Evolutionary conservation across 129 eudicot species (phyloP).

Genomic region (Calendula officinalis): DNA sequence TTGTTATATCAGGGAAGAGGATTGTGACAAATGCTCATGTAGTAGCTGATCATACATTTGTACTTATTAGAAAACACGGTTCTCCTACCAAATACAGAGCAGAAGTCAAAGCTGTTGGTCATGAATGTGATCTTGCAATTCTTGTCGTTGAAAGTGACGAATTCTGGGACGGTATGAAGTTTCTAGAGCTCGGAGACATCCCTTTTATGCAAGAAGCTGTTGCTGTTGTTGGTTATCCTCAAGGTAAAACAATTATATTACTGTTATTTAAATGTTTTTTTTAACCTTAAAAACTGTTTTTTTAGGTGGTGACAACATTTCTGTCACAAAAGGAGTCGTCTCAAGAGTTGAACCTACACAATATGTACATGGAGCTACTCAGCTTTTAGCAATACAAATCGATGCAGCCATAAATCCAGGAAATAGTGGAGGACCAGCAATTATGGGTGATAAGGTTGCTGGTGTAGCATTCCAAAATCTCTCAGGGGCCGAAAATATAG

Average conservation of each 20-base stretch:
- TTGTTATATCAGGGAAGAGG: conserved; percentile 87
- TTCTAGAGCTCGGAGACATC: conserved; percentile 82
- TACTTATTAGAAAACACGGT: conserved; percentile 94
- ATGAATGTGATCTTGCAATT: conserved; percentile 96
- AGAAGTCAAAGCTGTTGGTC: conserved; percentile 86
- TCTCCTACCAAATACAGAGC: conserved; percentile 93
- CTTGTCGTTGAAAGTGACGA: conserved; percentile 78
- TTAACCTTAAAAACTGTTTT: conserved; percentile 21
- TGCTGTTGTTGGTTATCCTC: conserved; percentile 98
- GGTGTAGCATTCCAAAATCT: conserved; percentile 99
- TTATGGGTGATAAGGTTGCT: conserved; percentile 96
- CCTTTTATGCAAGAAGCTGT: conserved; percentile 95
- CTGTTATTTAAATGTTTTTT: neutral
- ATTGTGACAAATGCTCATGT: conserved; percentile 98
- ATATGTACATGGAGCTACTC: conserved; percentile 95
- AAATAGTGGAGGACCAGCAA: conserved; percentile 99
- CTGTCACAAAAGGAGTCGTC: conserved; percentile 98
- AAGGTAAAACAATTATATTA: conserved; percentile 51
- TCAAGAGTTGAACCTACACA: conserved; percentile 99
- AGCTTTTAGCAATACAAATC: conserved; percentile 88
- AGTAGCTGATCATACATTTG: conserved; percentile 96
- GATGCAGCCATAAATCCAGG: conserved; percentile 99
- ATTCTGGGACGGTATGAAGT: conserved; percentile 93
- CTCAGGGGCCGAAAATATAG: conserved; percentile 97
- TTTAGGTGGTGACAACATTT: conserved; percentile 93